A percentile compares a stretch with the other conserved stretches of the same genome.
Evolutionary conservation across 2,329 filamentous ascomycete species (phyloP).

Genomic region (Trichoderma endophyticum): DNA sequence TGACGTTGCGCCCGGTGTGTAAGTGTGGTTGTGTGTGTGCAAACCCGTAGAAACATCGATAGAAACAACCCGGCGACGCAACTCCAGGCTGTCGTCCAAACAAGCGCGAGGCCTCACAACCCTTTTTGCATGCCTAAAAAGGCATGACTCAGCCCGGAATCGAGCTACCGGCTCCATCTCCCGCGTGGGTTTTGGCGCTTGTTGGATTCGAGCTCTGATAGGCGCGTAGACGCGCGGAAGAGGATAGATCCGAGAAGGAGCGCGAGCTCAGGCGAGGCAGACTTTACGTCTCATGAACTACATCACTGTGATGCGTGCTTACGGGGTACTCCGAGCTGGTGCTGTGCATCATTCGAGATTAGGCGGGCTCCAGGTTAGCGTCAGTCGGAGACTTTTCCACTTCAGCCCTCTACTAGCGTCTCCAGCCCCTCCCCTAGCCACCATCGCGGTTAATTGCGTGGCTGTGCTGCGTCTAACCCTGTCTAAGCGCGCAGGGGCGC

Average conservation of each 20-base stretch:
- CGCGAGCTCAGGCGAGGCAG: background rate
- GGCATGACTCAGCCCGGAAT: background rate
- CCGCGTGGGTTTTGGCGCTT: background rate
- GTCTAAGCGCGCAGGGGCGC: background rate
- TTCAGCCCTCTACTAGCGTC: background rate
- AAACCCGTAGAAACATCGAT: background rate
- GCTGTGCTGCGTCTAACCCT: background rate
- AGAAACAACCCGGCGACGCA: background rate
- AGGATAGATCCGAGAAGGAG: constrained; percentile 1
- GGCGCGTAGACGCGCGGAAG: constrained; percentile 3
- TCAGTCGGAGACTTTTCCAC: background rate
- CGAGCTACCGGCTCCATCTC: background rate
- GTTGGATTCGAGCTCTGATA: background rate
- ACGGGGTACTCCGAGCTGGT: background rate
- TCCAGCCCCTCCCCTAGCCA: background rate
- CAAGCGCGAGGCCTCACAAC: constrained; percentile 1
- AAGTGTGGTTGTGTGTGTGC: background rate
- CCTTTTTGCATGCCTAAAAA: background rate
- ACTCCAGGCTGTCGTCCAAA: background rate
- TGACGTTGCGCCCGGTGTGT: background rate
- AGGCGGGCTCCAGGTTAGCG: background rate
- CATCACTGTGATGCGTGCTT: background rate
- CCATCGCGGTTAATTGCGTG: background rate
- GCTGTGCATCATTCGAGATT: background rate
- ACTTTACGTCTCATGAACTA: background rate